A percentile compares a stretch with the other conserved stretches of the same genome.
Conservation (phyloP, 2,329 filamentous ascomycete species). For the Taxawa tesnikishii region DNA sequence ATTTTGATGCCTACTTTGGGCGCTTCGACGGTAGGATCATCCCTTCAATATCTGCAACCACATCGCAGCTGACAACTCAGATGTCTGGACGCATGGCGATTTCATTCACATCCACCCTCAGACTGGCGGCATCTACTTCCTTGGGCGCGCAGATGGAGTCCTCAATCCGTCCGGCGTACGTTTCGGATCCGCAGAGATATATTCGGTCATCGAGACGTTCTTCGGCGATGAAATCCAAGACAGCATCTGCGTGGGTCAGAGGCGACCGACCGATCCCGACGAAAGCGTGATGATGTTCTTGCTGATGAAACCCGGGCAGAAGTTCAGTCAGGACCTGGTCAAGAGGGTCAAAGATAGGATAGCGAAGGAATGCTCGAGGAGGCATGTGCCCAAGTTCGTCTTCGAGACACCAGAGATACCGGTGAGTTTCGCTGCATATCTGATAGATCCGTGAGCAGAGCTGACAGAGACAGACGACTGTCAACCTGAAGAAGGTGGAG, state of each 20-base stretch:
- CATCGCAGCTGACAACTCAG: conserved; percentile 7
- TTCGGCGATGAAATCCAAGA: conserved; percentile 55
- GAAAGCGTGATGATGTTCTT: conserved; percentile 49
- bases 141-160: conserved; percentile 65
- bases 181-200: conserved; percentile 72
- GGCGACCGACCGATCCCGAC: conserved; percentile 46
- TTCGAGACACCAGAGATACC: conserved; percentile 75
- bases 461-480: conserved; percentile 47
- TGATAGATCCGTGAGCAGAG: neutral
- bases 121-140: conserved; percentile 53
- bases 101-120: conserved; percentile 59
- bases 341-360: conserved; percentile 52
- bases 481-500: conserved; percentile 80
- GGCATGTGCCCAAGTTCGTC: conserved; percentile 67
- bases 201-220: conserved; percentile 55
- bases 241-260: conserved; percentile 69
- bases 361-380: conserved; percentile 50
- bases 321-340: conserved; percentile 44
- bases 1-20: conserved; percentile 33
- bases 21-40: conserved; percentile 24
- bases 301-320: conserved; percentile 45
- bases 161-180: conserved; percentile 68
- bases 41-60: neutral
- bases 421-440: conserved; percentile 35
- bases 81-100: conserved; percentile 75